Evolutionary conservation across 1,284 basidiomycete species (phyloP).

Genomic region (Microstroma glucosiphilum): DNA sequence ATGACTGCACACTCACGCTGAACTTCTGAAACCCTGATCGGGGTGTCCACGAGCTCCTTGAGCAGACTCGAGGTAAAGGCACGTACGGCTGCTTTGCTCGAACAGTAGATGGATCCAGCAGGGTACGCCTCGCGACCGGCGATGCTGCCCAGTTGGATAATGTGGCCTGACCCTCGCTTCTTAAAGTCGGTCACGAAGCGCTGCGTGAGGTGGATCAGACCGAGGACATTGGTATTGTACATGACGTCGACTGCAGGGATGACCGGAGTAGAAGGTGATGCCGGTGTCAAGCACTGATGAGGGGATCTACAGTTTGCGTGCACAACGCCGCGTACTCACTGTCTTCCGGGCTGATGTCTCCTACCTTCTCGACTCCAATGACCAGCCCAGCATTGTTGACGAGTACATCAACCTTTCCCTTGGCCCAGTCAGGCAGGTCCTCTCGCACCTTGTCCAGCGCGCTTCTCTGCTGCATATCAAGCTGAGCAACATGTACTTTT

Average conservation of each 20-base stretch:
- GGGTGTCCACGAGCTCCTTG: slow-evolving; percentile 77
- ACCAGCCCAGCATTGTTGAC: slow-evolving; percentile 63
- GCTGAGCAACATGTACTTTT: slow-evolving; percentile 32
- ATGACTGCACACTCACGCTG: background rate
- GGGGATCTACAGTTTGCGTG: too few relatives aligned
- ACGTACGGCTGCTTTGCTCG: slow-evolving; percentile 77
- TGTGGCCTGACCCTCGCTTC: slow-evolving; percentile 73
- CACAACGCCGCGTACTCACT: too few relatives aligned
- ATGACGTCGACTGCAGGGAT: slow-evolving; percentile 52
- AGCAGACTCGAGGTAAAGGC: slow-evolving; percentile 79
- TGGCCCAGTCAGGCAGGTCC: slow-evolving; percentile 41
- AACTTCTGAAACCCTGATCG: slow-evolving; percentile 57
- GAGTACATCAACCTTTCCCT: slow-evolving; percentile 39
- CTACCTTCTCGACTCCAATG: slow-evolving; percentile 69
- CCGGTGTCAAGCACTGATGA: too few relatives aligned
- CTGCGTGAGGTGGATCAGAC: slow-evolving; percentile 76
- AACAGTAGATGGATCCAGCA: slow-evolving; percentile 61
- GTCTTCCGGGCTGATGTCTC: slow-evolving; percentile 67
- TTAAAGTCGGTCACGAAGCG: slow-evolving; percentile 69
- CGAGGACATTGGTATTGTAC: slow-evolving; percentile 42
- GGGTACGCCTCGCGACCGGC: slow-evolving; percentile 66
- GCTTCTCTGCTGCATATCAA: slow-evolving; percentile 36
- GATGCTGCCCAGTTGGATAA: slow-evolving; percentile 92
- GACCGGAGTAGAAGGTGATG: too few relatives aligned
- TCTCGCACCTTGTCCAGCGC: slow-evolving; percentile 24